Percentiles rank a stretch among this genome's conserved stretches.
Evolutionary conservation across 192 early-diverging fungal genomes (phyloP).

Genomic region (Glomus cerebriforme): DNA sequence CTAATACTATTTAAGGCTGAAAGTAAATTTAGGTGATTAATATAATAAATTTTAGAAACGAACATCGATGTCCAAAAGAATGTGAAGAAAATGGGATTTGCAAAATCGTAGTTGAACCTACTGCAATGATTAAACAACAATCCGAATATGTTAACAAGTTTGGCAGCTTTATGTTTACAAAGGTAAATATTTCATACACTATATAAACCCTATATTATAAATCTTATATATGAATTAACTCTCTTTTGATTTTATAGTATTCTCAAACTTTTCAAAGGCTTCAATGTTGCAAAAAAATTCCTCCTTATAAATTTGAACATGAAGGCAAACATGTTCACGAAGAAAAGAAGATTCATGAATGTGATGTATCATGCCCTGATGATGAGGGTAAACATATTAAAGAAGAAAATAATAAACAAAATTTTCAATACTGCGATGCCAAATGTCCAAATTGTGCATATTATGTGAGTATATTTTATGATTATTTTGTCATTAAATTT

Average conservation of each 20-base stretch:
- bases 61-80: conserved; percentile 32
- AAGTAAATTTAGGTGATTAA: too few species aligned
- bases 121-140: conserved; percentile 41
- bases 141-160: conserved; percentile 37
- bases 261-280: conserved; percentile 34
- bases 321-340: conserved; percentile 37
- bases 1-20: neutral
- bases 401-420: conserved; percentile 16
- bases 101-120: conserved; percentile 18
- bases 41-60: conserved; percentile 15
- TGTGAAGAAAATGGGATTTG: conserved; percentile 34
- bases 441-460: conserved; percentile 29
- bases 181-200: conserved; percentile 22
- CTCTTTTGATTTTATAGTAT: conserved; percentile 22
- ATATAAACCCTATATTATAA: neutral
- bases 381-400: conserved; percentile 24
- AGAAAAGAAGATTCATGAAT: conserved; percentile 33
- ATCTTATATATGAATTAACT: neutral
- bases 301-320: conserved; percentile 37
- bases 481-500: neutral
- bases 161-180: conserved; percentile 33
- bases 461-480: conserved; percentile 13
- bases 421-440: conserved; percentile 24
- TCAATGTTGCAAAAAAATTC: conserved; percentile 39
- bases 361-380: conserved; percentile 36